Conservation (phyloP, 306 rosid species). For the Citrullus mucosospermus region DNA sequence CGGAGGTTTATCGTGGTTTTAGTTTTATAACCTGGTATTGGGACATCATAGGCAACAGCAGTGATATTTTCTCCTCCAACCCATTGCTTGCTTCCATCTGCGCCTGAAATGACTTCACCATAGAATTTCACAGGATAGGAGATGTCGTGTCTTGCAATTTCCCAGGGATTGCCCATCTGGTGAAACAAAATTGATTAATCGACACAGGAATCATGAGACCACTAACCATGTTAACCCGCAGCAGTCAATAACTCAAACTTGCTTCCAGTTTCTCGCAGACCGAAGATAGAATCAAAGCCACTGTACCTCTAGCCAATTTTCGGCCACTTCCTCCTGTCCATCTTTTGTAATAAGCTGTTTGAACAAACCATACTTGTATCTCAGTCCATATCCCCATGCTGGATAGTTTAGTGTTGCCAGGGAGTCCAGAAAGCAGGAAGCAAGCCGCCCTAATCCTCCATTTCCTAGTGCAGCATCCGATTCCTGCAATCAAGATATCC, state of each 20-base stretch:
- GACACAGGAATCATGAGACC: not conserved
- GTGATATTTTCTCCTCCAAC: slow-evolving; percentile 77
- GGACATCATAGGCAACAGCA: slow-evolving; percentile 91
- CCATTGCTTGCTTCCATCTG: slow-evolving; percentile 78
- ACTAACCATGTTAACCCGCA: not conserved
- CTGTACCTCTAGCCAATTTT: slow-evolving; percentile 91
- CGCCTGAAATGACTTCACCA: slow-evolving; percentile 59
- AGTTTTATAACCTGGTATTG: slow-evolving; percentile 91
- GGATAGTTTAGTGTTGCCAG: slow-evolving; percentile 91
- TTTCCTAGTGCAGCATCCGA: slow-evolving; percentile 98
- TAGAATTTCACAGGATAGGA: slow-evolving; percentile 66
- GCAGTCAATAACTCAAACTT: not conserved
- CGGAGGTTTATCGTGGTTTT: slow-evolving; percentile 79
- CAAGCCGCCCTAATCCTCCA: slow-evolving; percentile 97
- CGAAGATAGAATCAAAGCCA: not conserved
- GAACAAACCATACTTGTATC: slow-evolving; percentile 87
- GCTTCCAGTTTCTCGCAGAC: not conserved
- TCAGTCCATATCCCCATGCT: slow-evolving; percentile 95
- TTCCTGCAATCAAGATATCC: slow-evolving; percentile 32
- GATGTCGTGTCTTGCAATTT: slow-evolving; percentile 73
- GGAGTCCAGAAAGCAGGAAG: slow-evolving; percentile 93
- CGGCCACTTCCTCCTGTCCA: slow-evolving; percentile 93
- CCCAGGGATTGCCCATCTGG: slow-evolving; percentile 98
- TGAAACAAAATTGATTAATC: slow-evolving; percentile 9
- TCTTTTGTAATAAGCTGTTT: slow-evolving; percentile 74